Conservation (phyloP, 2,329 filamentous ascomycete species). For the Dichotomopilus funicola region DNA sequence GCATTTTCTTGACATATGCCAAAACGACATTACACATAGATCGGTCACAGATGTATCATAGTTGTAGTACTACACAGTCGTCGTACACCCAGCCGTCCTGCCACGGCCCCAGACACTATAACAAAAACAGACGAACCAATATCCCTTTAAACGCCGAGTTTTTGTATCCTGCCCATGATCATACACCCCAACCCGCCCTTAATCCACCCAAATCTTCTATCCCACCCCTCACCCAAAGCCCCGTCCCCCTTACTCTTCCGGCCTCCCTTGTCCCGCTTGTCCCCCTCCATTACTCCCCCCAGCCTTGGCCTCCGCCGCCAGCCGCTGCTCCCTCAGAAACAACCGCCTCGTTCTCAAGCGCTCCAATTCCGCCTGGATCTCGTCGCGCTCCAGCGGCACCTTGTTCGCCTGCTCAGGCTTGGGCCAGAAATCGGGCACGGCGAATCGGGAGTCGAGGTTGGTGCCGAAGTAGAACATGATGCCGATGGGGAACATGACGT, state of each 20-base stretch:
- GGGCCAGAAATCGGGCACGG: slow-evolving; percentile 90
- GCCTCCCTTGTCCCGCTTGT: slow-evolving; percentile 20
- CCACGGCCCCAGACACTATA: no score
- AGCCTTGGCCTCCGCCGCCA: slow-evolving; percentile 34
- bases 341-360: slow-evolving; percentile 58
- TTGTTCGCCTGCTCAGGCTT: slow-evolving; percentile 69
- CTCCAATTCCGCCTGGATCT: slow-evolving; percentile 76
- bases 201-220: not conserved
- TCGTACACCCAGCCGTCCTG: no score
- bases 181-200: not conserved
- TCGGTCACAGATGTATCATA: not conserved
- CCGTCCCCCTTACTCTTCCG: not conserved
- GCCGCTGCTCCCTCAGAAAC: slow-evolving; percentile 68
- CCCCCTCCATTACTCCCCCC: slow-evolving; percentile 20
- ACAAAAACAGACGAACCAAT: not conserved
- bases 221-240: not conserved
- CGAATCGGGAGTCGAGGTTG: slow-evolving; percentile 89
- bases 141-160: slow-evolving; percentile 12
- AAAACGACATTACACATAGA: slow-evolving; percentile 3
- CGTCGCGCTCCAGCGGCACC: slow-evolving; percentile 69
- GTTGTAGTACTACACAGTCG: slow-evolving; percentile 29
- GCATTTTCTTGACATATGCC: not conserved
- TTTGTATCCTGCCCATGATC: not conserved
- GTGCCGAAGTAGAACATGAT: slow-evolving; percentile 99
- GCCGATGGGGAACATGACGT: slow-evolving; percentile 96